Evolutionary conservation across 169 alveolate species (phyloP).

Genomic region (Plasmodium cynomolgi): DNA sequence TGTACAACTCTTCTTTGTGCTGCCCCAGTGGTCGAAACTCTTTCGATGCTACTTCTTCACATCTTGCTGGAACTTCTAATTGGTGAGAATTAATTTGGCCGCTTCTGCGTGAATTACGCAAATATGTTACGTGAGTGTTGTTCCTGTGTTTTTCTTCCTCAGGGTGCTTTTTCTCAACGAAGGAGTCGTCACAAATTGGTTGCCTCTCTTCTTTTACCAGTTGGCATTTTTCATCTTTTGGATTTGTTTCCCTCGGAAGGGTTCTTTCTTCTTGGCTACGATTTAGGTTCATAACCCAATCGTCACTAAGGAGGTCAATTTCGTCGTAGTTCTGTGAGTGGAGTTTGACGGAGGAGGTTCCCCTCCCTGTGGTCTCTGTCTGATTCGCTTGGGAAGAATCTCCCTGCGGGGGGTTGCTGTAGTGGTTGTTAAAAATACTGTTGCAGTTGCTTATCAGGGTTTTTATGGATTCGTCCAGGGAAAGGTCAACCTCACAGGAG

Average conservation of each 20-base stretch:
- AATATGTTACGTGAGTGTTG: neutral
- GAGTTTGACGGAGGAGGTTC: neutral
- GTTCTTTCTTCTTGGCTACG: neutral
- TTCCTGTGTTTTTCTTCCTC: neutral
- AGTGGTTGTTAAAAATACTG: slow-evolving; percentile 10
- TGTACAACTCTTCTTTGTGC: neutral
- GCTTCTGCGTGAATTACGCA: neutral
- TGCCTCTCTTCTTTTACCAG: neutral
- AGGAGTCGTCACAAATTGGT: neutral
- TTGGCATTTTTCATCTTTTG: neutral
- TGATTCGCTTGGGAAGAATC: neutral
- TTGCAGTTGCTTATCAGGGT: slow-evolving; percentile 17
- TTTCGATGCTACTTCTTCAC: neutral
- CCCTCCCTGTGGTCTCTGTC: neutral
- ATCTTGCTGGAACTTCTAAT: neutral
- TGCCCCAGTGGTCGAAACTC: neutral
- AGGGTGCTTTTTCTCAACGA: neutral
- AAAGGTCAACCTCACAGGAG: neutral
- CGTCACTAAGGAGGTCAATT: neutral
- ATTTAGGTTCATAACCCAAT: neutral
- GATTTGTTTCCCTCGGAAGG: neutral
- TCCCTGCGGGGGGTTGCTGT: neutral
- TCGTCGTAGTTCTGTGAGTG: neutral
- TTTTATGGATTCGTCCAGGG: slow-evolving; percentile 6
- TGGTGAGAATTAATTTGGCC: neutral